These are phyloP conservation scores for Blumeria hordei DNA, from an alignment of 2,329 filamentous ascomycete genomes.

Conservation along the genomic window DNA sequence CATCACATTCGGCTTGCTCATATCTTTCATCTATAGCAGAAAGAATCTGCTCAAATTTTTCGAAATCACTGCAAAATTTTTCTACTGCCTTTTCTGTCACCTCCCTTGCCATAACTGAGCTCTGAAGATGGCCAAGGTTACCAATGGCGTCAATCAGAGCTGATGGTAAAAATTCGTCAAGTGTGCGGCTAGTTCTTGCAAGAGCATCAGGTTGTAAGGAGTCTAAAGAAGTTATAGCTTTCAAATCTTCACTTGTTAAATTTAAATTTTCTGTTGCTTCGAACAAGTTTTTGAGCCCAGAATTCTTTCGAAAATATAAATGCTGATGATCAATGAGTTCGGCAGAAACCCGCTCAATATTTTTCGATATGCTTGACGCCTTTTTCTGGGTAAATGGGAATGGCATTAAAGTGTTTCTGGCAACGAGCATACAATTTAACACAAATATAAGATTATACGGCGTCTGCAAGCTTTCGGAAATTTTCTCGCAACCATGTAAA, in stretches of 20 bases:
- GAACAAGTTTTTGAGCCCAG: constrained; percentile 44
- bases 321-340: constrained; percentile 45
- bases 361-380: constrained; percentile 28
- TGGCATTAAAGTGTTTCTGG: constrained; percentile 27
- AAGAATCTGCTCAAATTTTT: constrained; percentile 37
- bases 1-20: constrained; percentile 6
- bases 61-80: constrained; percentile 69
- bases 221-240: constrained; percentile 29
- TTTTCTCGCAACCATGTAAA: constrained; percentile 45
- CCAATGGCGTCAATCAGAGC: constrained; percentile 81
- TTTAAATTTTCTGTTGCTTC: constrained; percentile 21
- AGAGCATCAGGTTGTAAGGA: constrained; percentile 36
- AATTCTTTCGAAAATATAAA: constrained; percentile 46
- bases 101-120: constrained; percentile 43
- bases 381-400: constrained; percentile 40
- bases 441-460: constrained; percentile 43
- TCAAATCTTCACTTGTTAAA: constrained; percentile 25
- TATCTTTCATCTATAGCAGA: constrained; percentile 28
- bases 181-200: constrained; percentile 41
- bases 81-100: constrained; percentile 68
- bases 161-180: constrained; percentile 82
- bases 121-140: constrained; percentile 49
- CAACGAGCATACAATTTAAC: constrained; percentile 44
- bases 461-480: constrained; percentile 33
- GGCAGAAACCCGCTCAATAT: constrained; percentile 28